Percentiles rank a stretch among this genome's conserved stretches.
Conservation (phyloP, 148 eudicot species). For the Rhododendron molle region DNA sequence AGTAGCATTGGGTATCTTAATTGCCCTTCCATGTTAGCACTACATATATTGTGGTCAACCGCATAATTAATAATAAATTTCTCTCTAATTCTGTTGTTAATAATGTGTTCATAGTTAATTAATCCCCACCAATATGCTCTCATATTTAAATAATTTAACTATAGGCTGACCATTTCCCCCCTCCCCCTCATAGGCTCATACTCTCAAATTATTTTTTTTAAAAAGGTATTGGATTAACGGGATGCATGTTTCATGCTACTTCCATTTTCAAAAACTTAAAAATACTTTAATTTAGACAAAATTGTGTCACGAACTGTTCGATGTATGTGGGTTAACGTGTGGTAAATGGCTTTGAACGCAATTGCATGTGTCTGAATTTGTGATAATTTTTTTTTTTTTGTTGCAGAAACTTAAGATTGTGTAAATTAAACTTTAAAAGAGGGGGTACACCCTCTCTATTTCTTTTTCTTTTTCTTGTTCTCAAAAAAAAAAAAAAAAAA, state of each 20-base stretch:
- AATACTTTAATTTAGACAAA: no score
- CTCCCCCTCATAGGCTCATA: not conserved
- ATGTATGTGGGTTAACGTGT: no score
- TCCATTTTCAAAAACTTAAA: not conserved
- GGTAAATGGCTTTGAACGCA: no score
- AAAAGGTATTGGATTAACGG: not conserved
- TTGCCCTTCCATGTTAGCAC: not conserved
- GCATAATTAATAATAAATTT: not conserved
- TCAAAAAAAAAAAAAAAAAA: no score
- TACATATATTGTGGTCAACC: not conserved
- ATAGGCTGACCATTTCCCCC: not conserved
- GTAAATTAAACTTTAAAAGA: no score
- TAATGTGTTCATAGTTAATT: not conserved
- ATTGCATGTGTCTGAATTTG: no score
- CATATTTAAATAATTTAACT: not conserved
- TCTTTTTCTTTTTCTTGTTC: no score
- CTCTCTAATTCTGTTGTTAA: not conserved
- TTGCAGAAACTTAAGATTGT: no score
- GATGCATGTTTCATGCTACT: not conserved
- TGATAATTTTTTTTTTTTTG: no score
- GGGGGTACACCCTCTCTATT: no score
- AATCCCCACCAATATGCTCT: not conserved
- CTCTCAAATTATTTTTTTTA: not conserved
- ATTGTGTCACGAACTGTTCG: no score
- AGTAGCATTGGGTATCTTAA: not conserved